A percentile compares a stretch with the other conserved stretches of the same genome.
These are phyloP conservation scores for Penicillium sp. DNA, from an alignment of 2,329 filamentous ascomycete species.

Conservation along the genomic window DNA sequence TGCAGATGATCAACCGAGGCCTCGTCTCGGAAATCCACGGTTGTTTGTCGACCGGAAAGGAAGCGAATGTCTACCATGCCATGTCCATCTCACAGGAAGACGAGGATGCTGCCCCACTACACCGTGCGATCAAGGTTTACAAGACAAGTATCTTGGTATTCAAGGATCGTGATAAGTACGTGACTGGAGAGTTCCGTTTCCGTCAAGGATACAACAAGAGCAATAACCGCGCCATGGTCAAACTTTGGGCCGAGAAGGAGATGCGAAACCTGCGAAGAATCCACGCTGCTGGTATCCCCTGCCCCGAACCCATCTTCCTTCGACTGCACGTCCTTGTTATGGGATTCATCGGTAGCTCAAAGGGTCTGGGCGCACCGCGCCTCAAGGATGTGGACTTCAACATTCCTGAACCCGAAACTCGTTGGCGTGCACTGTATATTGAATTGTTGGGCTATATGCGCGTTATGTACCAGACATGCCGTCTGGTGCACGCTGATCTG, in stretches of 20 bases:
- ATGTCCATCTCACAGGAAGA: constrained; percentile 60
- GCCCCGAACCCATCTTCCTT: constrained; percentile 82
- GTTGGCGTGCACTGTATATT: constrained; percentile 76
- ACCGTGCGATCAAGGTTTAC: constrained; percentile 96
- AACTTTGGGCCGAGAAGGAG: constrained; percentile 98
- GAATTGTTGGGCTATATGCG: constrained; percentile 87
- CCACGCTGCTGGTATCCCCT: constrained; percentile 78
- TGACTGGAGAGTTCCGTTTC: constrained; percentile 91
- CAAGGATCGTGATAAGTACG: constrained; percentile 96
- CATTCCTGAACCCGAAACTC: constrained; percentile 64
- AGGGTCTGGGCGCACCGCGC: constrained; percentile 82
- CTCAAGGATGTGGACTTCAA: constrained; percentile 79
- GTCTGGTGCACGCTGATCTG: constrained; percentile 89
- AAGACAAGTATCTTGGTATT: constrained; percentile 97
- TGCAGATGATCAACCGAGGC: constrained; percentile 93
- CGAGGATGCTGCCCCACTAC: constrained; percentile 52
- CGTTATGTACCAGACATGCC: constrained; percentile 86
- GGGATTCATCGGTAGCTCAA: constrained; percentile 83
- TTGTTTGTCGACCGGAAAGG: constrained; percentile 93
- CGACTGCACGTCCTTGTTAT: constrained; percentile 95
- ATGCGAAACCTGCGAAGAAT: constrained; percentile 89
- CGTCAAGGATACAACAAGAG: constrained; percentile 87
- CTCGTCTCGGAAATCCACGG: constrained; percentile 90
- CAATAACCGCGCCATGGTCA: constrained; percentile 95
- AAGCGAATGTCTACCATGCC: constrained; percentile 96